Evolutionary conservation across 2,329 filamentous ascomycete species (phyloP), one percentile per base, ranked within the genome.

Genomic region (Exophiala lecanii-corni): DNA sequence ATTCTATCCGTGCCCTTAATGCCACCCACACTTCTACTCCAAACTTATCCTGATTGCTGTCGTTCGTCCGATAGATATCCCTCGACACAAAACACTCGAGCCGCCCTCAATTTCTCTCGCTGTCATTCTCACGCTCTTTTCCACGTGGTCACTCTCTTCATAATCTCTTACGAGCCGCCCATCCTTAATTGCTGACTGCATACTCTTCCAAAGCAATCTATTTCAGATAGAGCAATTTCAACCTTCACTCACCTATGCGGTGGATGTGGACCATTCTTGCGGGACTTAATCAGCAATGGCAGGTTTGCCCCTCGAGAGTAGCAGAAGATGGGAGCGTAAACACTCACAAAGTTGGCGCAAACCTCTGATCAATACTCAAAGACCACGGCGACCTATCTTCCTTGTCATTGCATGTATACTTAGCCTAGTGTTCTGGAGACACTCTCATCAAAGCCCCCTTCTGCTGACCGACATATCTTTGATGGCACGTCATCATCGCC

Each of bases 301-400:
- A 30, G 38, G 34, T n/a, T n/a, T 46, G 4, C 38, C 43, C 18
- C 31, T 41, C 15, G 43, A 26, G 23, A 12, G 33, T 17, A 37
- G 28, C 33, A 36, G 33, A 16, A 36, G 38, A 17, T 46, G 43
- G 32, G 37, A 41, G 32, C 43, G 43, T 25, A 46, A 41, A 25
- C 37, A 41, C 26, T 46, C 43, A 9, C 43, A 46, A 19, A 46
- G 32, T 26, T 46, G 43, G 43, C 37, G 43, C 18, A 35, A 41
- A 17, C 38, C 43, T 33, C 25, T 21, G 9, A 19, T 37, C 7
- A 26, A 26, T 15, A 9, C 38, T 12, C 43, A 46, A 25, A 31
- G 43, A 13, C 40, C 43, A 19, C 21, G 38, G 6, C 37, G 43
- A 31, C 38, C 38, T 6, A 18, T 46, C 9, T 40, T 41, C 25